Evolutionary conservation across 2,329 filamentous ascomycete genomes (phyloP).

Genomic region (Beauveria scarabaeidicola): DNA sequence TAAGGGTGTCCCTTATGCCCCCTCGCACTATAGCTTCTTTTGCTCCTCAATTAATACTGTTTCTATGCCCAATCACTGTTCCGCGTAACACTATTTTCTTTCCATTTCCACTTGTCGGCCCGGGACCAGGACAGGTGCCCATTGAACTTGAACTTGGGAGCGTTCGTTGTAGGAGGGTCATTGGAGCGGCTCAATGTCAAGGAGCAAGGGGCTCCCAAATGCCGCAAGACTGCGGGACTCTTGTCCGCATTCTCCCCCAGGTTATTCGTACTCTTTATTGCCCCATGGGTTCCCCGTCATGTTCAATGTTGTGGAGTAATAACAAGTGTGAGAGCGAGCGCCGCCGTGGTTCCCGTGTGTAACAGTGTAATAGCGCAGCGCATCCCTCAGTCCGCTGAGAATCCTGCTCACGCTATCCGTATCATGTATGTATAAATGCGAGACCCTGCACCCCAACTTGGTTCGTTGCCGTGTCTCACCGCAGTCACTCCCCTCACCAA

Average conservation of each 20-base stretch:
- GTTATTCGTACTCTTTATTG: neutral
- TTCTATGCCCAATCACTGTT: too few relatives aligned
- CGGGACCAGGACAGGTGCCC: neutral
- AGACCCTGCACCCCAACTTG: neutral
- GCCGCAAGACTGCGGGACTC: neutral
- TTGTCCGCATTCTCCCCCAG: neutral
- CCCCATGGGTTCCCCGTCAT: neutral
- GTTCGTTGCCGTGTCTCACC: neutral
- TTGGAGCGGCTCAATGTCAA: neutral
- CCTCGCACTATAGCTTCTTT: too few relatives aligned
- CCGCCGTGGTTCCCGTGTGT: neutral
- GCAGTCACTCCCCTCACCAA: neutral
- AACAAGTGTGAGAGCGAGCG: neutral
- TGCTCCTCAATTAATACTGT: too few relatives aligned
- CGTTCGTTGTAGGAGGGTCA: neutral
- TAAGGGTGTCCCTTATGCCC: too few relatives aligned
- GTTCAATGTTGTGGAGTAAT: neutral
- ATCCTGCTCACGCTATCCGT: neutral
- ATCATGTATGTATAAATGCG: slow-evolving; percentile 6
- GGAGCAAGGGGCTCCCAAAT: neutral
- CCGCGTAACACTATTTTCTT: too few relatives aligned
- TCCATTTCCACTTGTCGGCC: slow-evolving; percentile 6
- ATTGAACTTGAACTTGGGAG: too few relatives aligned
- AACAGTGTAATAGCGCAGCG: too few relatives aligned
- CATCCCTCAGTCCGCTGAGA: too few relatives aligned